Evolutionary conservation across 2,329 filamentous ascomycete genomes (phyloP).

Genomic region (Apiospora aurea): DNA sequence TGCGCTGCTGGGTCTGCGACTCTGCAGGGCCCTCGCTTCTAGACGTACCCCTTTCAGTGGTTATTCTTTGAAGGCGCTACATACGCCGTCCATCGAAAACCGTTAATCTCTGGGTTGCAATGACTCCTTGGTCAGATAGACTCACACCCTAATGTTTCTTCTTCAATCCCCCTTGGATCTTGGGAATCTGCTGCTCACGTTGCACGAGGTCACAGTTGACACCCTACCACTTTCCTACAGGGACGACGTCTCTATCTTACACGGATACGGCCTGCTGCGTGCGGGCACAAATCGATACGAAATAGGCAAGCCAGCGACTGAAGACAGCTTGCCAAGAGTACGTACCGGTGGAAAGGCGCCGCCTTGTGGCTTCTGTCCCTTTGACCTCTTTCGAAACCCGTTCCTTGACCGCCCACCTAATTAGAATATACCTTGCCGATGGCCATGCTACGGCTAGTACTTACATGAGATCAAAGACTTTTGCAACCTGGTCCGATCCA

Average conservation of each 20-base stretch:
- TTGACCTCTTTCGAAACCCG: constrained; percentile 41
- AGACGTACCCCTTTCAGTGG: not conserved
- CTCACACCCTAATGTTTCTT: not conserved
- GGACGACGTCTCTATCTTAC: not conserved
- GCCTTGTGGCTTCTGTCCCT: constrained; percentile 39
- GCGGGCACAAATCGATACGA: constrained; percentile 31
- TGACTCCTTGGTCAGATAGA: not conserved
- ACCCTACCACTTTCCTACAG: not conserved
- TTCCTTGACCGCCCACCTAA: constrained; percentile 41
- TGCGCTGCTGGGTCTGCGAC: constrained; percentile 12
- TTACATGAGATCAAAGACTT: constrained; percentile 37
- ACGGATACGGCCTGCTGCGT: constrained; percentile 15
- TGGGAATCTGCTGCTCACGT: constrained; percentile 13
- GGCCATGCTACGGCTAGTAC: constrained; percentile 30
- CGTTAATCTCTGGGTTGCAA: not conserved
- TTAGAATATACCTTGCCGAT: constrained; percentile 41
- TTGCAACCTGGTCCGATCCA: constrained; percentile 38
- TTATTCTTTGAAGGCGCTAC: not conserved
- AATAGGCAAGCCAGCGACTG: constrained; percentile 39
- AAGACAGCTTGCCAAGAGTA: constrained; percentile 37
- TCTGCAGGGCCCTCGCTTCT: constrained; percentile 10
- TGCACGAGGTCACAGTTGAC: constrained; percentile 19
- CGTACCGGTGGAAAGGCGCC: constrained; percentile 29
- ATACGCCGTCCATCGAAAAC: not conserved
- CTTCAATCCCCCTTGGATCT: not conserved